Conservation (phyloP, 352 stramenopile species). For the Globisporangium polare region DNA sequence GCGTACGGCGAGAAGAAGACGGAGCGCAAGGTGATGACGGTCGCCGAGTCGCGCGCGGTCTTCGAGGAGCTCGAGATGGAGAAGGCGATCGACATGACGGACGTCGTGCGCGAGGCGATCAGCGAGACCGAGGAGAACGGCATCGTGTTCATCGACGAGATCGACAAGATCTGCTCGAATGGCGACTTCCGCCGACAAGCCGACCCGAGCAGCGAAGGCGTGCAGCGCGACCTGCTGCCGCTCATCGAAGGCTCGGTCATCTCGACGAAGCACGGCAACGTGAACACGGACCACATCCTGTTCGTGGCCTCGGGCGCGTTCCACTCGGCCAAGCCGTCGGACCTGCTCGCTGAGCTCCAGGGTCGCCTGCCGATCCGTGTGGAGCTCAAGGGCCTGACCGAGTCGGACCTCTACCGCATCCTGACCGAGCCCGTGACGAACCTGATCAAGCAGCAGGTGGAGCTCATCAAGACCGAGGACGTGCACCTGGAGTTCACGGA, state of each 20-base stretch:
- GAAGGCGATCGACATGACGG: slow-evolving; percentile 89
- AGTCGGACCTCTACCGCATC: slow-evolving; percentile 98
- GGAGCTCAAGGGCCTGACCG: slow-evolving; percentile 97
- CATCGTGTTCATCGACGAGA: slow-evolving; percentile 99
- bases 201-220: slow-evolving; percentile 97
- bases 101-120: slow-evolving; percentile 84
- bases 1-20: slow-evolving; percentile 81
- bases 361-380: slow-evolving; percentile 98
- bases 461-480: slow-evolving; percentile 97
- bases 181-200: slow-evolving; percentile 91
- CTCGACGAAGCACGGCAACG: slow-evolving; percentile 98
- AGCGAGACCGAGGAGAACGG: slow-evolving; percentile 97
- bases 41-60: slow-evolving; percentile 91
- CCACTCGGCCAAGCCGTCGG: slow-evolving; percentile 96
- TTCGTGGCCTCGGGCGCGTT: slow-evolving; percentile 98
- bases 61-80: slow-evolving; percentile 97
- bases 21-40: slow-evolving; percentile 92
- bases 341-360: slow-evolving; percentile 98
- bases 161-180: slow-evolving; percentile 99
- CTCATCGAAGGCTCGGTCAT: slow-evolving; percentile 98
- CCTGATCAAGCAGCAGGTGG: slow-evolving; percentile 97
- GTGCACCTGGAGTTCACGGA: slow-evolving; percentile 96
- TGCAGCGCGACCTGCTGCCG: slow-evolving; percentile 98
- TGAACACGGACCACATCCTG: slow-evolving; percentile 99
- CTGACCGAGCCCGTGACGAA: slow-evolving; percentile 99